A percentile compares a stretch with the other conserved stretches of the same genome.
These are phyloP conservation scores for Corniculantispora saksenae DNA, from an alignment of 2,329 filamentous ascomycete species.

Conservation along the genomic window DNA sequence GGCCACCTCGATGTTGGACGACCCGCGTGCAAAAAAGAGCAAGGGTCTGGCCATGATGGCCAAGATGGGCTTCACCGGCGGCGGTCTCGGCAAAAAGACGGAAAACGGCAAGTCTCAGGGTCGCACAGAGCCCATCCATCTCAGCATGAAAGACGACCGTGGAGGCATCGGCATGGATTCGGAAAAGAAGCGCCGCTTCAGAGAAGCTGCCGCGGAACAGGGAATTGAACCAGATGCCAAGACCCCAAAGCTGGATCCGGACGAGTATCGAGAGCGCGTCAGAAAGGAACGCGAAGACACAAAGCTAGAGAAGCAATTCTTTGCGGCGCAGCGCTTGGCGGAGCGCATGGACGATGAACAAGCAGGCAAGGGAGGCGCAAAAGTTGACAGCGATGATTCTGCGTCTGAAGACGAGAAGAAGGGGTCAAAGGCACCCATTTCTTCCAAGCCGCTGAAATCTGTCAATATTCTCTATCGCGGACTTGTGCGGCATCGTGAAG, in stretches of 20 bases:
- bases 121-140: conserved; percentile 68
- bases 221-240: conserved; percentile 56
- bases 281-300: conserved; percentile 69
- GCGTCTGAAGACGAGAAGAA: conserved; percentile 21
- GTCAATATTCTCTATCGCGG: conserved; percentile 81
- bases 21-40: conserved; percentile 59
- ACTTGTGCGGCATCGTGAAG: conserved; percentile 67
- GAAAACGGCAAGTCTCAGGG: conserved; percentile 41
- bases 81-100: conserved; percentile 65
- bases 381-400: conserved; percentile 25
- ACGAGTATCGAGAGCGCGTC: conserved; percentile 73
- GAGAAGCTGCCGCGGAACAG: conserved; percentile 61
- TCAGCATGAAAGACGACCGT: conserved; percentile 76
- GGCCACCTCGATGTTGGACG: conserved; percentile 68
- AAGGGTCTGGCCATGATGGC: conserved; percentile 97
- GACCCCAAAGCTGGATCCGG: conserved; percentile 62
- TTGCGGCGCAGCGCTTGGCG: conserved; percentile 78
- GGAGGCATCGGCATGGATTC: conserved; percentile 82
- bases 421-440: conserved; percentile 31
- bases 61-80: conserved; percentile 87
- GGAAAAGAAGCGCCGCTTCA: conserved; percentile 76
- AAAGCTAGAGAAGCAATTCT: conserved; percentile 67
- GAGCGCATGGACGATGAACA: conserved; percentile 71
- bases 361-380: conserved; percentile 22
- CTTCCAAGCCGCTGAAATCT: conserved; percentile 57